These are phyloP conservation scores for Barnettozyma californica DNA, from an alignment of 805 yeast genomes.

Conservation along the genomic window DNA sequence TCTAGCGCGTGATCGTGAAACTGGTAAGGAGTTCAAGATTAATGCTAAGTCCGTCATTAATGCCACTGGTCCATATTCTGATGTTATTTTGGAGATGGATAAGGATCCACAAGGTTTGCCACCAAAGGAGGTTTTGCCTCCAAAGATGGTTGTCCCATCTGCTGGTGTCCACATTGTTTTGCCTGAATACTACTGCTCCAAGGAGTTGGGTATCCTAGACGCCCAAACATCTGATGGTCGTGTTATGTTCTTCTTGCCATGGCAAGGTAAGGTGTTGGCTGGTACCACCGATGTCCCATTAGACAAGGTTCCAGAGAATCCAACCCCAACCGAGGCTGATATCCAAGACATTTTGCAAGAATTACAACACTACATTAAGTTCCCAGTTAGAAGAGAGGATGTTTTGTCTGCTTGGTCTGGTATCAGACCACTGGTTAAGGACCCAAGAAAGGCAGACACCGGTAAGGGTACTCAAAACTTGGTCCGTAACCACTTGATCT, in stretches of 20 bases:
- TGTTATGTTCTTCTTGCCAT: slow-evolving; percentile 94
- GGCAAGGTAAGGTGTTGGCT: slow-evolving; percentile 96
- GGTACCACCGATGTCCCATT: slow-evolving; percentile 95
- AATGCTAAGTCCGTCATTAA: slow-evolving; percentile 74
- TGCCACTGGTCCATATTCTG: slow-evolving; percentile 95
- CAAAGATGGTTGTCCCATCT: slow-evolving; percentile 88
- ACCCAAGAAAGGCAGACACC: slow-evolving; percentile 48
- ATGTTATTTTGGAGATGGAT: slow-evolving; percentile 82
- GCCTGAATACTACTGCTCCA: slow-evolving; percentile 90
- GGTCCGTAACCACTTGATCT: slow-evolving; percentile 83
- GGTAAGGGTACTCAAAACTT: slow-evolving; percentile 70
- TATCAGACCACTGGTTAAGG: slow-evolving; percentile 89
- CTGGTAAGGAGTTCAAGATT: slow-evolving; percentile 56
- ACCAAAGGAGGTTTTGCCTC: slow-evolving; percentile 43
- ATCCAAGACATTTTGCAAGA: slow-evolving; percentile 83
- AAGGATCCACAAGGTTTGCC: slow-evolving; percentile 61
- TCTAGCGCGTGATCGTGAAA: slow-evolving; percentile 63
- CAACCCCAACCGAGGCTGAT: slow-evolving; percentile 83
- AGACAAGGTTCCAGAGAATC: slow-evolving; percentile 63
- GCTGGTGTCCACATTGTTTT: slow-evolving; percentile 90
- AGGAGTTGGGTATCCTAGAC: slow-evolving; percentile 81
- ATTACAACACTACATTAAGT: slow-evolving; percentile 82
- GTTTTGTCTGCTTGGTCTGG: slow-evolving; percentile 97
- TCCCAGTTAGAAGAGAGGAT: slow-evolving; percentile 85
- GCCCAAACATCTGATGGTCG: slow-evolving; percentile 93